Conservation (phyloP, 495 filamentous ascomycete species). For the Thermothielavioides terrestris region DNA sequence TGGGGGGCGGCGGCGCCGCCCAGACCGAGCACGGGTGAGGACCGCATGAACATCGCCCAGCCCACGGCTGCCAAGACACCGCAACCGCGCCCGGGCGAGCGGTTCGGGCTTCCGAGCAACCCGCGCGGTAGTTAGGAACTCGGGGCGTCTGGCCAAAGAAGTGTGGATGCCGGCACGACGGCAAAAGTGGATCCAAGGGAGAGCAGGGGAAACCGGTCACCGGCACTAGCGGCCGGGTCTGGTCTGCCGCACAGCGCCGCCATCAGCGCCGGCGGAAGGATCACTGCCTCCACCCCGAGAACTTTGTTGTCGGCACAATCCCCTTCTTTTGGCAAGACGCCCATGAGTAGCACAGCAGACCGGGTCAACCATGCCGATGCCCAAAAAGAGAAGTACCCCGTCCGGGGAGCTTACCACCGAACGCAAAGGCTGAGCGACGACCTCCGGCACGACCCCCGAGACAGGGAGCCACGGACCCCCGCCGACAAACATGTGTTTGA, state of each 20-base stretch:
- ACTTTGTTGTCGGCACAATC: background rate
- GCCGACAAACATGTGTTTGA: background rate
- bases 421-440: background rate
- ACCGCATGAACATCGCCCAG: background rate
- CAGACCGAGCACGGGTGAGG: background rate
- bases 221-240: background rate
- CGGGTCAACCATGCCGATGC: background rate
- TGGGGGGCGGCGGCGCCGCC: background rate
- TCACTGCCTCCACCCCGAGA: conserved; percentile 3
- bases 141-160: conserved; percentile 1
- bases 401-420: background rate
- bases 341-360: background rate
- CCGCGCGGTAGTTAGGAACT: conserved; percentile 1
- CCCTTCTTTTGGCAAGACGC: background rate
- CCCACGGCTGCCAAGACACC: background rate
- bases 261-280: background rate
- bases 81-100: background rate
- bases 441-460: background rate
- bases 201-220: background rate
- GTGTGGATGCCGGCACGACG: background rate
- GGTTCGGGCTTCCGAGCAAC: background rate
- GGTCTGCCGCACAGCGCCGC: background rate
- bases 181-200: background rate
- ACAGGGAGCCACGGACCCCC: background rate
- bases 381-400: background rate